Percentiles rank a stretch among this genome's conserved stretches.
Conservation (phyloP, 441 rosid genomes). For the Syzygium syzygioides region DNA sequence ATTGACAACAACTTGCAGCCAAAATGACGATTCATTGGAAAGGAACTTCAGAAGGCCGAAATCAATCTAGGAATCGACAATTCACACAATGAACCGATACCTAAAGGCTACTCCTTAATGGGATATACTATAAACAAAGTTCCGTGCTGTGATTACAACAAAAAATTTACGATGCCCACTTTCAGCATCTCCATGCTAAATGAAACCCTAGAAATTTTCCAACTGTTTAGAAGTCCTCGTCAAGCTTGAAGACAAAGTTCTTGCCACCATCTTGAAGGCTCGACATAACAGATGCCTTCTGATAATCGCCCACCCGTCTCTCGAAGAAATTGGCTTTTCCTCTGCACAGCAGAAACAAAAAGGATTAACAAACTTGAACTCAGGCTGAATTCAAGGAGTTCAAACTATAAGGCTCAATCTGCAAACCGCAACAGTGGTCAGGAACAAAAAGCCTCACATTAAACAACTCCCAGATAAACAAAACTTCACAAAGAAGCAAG, state of each 20-base stretch:
- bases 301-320: conserved; percentile 88
- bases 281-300: conserved; percentile 85
- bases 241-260: conserved; percentile 60
- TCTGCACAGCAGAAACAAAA: conserved; percentile 29
- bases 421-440: background rate
- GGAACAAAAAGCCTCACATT: background rate
- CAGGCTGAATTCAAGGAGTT: background rate
- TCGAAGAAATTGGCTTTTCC: conserved; percentile 82
- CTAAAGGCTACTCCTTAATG: background rate
- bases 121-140: background rate
- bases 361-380: background rate
- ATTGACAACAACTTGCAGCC: background rate
- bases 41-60: background rate
- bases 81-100: background rate
- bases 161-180: background rate
- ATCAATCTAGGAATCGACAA: background rate
- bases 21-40: background rate
- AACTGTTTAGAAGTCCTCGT: conserved; percentile 58
- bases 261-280: conserved; percentile 53
- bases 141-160: background rate
- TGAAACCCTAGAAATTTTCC: background rate
- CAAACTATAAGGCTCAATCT: background rate
- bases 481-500: background rate
- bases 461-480: background rate
- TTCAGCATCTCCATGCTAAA: background rate